Conservation (phyloP, 257 asterid genomes). For the Leonotis leonurus region DNA sequence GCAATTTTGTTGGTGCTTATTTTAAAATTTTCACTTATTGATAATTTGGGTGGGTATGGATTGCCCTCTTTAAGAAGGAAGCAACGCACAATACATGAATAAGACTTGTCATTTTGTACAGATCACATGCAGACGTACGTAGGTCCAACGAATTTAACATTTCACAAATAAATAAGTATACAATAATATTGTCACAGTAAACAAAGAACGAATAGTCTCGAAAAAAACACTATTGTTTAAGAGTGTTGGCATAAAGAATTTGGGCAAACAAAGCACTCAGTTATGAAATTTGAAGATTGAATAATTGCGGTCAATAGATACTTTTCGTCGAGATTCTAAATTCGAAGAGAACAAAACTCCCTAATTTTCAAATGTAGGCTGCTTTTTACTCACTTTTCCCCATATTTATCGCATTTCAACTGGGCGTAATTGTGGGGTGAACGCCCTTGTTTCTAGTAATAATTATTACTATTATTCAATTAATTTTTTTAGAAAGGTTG, state of each 20-base stretch:
- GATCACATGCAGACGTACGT: neutral
- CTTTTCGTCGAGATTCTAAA: slow-evolving; percentile 2
- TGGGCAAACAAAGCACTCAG: too few relatives aligned
- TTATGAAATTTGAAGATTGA: neutral
- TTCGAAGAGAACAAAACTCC: slow-evolving; percentile 4
- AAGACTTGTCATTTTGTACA: neutral
- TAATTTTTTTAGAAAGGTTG: neutral
- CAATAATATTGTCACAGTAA: too few relatives aligned
- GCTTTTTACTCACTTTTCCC: slow-evolving; percentile 19
- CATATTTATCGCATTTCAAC: slow-evolving; percentile 19
- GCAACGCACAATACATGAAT: neutral
- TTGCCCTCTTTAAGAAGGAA: slow-evolving; percentile 6
- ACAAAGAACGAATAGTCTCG: too few relatives aligned
- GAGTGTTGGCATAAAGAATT: too few relatives aligned
- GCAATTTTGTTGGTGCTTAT: too few relatives aligned
- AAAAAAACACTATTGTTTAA: too few relatives aligned
- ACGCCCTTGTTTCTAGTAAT: neutral
- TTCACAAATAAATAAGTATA: neutral
- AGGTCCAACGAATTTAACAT: neutral
- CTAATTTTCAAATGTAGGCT: neutral
- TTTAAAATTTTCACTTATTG: too few relatives aligned
- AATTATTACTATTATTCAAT: too few relatives aligned
- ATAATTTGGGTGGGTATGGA: too few relatives aligned
- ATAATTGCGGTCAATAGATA: neutral
- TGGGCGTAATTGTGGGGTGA: neutral